Evolutionary conservation across 73 alveolate genomes (phyloP).

Genomic region (Tetrahymena thermophila): DNA sequence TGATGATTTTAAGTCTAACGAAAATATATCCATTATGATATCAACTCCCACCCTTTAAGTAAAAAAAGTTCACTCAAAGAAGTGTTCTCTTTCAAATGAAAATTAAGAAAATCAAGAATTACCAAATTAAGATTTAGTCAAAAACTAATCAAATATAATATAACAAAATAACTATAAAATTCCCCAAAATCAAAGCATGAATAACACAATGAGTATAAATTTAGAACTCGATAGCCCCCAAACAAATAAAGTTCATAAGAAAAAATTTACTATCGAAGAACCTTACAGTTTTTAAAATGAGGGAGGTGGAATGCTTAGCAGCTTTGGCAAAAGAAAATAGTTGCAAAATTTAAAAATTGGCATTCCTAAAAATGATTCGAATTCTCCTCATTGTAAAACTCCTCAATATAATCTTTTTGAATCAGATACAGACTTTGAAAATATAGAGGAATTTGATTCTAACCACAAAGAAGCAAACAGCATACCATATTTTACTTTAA

Average conservation of each 20-base stretch:
- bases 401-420: not conserved
- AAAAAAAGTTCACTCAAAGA: not conserved
- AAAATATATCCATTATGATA: not conserved
- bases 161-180: not conserved
- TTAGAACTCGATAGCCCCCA: not conserved
- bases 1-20: not conserved
- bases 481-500: not conserved
- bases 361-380: not conserved
- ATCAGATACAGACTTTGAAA: not conserved
- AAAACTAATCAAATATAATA: not conserved
- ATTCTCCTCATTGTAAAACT: not conserved
- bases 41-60: not conserved
- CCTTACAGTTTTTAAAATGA: not conserved
- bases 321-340: not conserved
- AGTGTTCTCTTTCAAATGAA: not conserved
- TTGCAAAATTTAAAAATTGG: not conserved
- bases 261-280: not conserved
- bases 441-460: not conserved
- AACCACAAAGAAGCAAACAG: not conserved
- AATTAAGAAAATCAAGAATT: not conserved
- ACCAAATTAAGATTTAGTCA: not conserved
- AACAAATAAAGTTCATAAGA: not conserved
- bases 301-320: not conserved
- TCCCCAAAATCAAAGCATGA: not conserved
- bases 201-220: not conserved